Evolutionary conservation across 306 rosid genomes (phyloP), one percentile per base, ranked within the genome.

Genomic region (Betula pendula): DNA sequence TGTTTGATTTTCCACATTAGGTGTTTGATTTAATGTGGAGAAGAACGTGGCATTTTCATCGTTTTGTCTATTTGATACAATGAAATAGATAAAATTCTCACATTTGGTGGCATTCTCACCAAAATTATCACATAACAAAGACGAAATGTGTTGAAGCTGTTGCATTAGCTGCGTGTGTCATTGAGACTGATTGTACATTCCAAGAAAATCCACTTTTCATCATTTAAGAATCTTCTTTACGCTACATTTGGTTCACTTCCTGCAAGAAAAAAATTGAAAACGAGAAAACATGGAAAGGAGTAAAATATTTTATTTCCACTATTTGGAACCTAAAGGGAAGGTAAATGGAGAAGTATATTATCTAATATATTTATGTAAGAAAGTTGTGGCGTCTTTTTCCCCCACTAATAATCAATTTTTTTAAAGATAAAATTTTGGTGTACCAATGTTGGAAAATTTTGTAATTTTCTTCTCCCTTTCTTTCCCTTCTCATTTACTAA

Each of bases 21-120:
- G 71, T 77, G 88, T 83, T 90, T 25, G 87, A 84, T 71, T 81
- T 71, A 85, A 85, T 88, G 83, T 35, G 70, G 48, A 53, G 77
- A 71, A 69, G 83, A 78, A 49, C 65, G 58, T 27, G 8, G 43
- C 29, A 19, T 59, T 53, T 68, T 76, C 45, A 42, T 47, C 72
- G 24, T 22, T 75, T 22, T 72, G 24, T 43, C 42, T 6, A 8
- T 10, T 19, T 72, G 15, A 22, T 20, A 15, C 62, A 15, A 38
- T 38, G 42, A 38, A 38, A 38, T 38, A 38, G 42, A 38, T 8
- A 38, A 38, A 38, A 38, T 38, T 6, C 42, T 38, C 42, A 5
- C 42, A 38, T 38, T 45, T 24, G 20, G 17, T 60, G 1, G 9
- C 56, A 16, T 5, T 51, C 56, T 69, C 40, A 16, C 56, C 4